A percentile compares a stretch with the other conserved stretches of the same genome.
Conservation (phyloP, 768 basidiomycete genomes). For the Tulasnella sp. region DNA sequence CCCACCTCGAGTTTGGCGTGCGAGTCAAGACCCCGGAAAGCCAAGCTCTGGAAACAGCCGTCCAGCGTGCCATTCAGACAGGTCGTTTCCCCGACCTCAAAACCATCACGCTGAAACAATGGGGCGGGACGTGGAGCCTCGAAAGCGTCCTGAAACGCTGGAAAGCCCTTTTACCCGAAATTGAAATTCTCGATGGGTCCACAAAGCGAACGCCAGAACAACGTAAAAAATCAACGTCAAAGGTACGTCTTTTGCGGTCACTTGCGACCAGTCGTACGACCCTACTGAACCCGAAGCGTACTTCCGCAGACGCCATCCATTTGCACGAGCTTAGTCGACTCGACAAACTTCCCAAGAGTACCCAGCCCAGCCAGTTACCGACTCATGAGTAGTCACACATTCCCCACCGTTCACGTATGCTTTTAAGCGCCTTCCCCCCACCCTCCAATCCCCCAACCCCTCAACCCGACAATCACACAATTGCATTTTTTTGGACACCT, state of each 20-base stretch:
- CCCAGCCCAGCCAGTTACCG: conserved; percentile 3
- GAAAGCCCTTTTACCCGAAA: background rate
- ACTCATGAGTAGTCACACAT: conserved; percentile 3
- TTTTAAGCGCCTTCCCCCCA: background rate
- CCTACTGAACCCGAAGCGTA: background rate
- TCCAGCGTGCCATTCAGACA: background rate
- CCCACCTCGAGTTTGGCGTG: conserved; percentile 14
- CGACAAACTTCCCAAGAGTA: conserved; percentile 3
- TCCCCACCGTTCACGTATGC: background rate
- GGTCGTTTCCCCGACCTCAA: conserved; percentile 5
- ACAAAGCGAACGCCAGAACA: conserved; percentile 2
- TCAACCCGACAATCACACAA: background rate
- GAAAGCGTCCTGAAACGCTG: conserved; percentile 10
- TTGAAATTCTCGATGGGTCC: conserved; percentile 1
- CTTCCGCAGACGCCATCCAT: background rate
- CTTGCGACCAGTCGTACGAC: background rate
- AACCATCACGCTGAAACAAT: conserved; percentile 11
- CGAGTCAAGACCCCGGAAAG: background rate
- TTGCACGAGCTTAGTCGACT: conserved; percentile 8
- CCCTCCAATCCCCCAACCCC: background rate
- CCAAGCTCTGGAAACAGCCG: background rate
- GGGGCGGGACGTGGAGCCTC: conserved; percentile 11
- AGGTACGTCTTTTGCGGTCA: background rate
- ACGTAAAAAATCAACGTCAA: conserved; percentile 6
- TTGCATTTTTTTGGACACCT: background rate